Evolutionary conservation across 208 protist genomes (phyloP).

Genomic region (Naegleria gruberi): DNA sequence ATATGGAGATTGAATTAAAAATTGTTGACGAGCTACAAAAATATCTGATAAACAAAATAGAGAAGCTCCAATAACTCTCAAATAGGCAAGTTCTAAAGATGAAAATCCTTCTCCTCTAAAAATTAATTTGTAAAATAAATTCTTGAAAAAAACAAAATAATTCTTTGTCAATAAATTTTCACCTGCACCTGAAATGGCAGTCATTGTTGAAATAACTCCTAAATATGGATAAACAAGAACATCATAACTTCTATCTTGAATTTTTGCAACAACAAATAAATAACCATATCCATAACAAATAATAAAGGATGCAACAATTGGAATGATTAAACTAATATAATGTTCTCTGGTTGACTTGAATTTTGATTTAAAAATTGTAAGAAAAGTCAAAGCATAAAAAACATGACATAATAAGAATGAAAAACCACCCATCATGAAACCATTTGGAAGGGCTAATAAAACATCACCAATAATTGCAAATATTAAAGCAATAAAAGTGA

Average conservation of each 20-base stretch:
- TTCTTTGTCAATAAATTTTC: neutral
- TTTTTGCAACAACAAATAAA: neutral
- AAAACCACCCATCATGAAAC: neutral
- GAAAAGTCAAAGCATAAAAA: neutral
- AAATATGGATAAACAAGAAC: neutral
- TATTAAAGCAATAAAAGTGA: neutral
- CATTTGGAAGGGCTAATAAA: neutral
- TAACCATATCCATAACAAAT: neutral
- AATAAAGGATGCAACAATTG: neutral
- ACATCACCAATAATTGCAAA: neutral
- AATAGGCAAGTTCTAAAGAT: neutral
- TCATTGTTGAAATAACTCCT: neutral
- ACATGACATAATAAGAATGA: conserved; percentile 2
- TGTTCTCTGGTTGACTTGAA: neutral
- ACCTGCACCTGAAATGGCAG: neutral
- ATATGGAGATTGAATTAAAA: neutral
- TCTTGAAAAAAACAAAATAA: neutral
- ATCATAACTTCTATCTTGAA: neutral
- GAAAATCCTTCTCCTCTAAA: neutral
- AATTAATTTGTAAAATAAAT: neutral
- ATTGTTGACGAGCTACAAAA: neutral
- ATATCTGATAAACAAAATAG: neutral
- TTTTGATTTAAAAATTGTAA: neutral
- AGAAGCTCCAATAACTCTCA: neutral
- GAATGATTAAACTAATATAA: neutral